Base-by-base conservation (phyloP, 2,329 filamentous ascomycete species). In the Exserohilum turcica region DNA sequence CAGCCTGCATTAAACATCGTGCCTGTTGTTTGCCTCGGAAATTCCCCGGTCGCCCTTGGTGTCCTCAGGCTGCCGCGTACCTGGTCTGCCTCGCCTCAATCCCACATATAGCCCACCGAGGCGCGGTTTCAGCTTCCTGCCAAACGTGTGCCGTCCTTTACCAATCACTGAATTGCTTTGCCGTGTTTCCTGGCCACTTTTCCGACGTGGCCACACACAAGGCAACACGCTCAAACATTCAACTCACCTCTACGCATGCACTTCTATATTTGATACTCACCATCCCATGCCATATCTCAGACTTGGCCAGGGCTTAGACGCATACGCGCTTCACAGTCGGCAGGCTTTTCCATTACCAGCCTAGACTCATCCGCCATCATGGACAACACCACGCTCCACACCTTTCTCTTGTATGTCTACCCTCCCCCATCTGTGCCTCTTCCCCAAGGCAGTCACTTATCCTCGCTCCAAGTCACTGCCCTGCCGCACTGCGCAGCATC, bases 311-410 rank as follows among this genome's bases (percentile, higher is more conserved):
- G 55, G 60, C 59, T 57, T 66, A 67, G 56, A 63, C 66, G 63
- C 63, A 52, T 60, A 60, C 55, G 53, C 63, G 68, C 65, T 63
- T 64, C 61, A 65, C 40, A 52, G 42, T 54, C 40, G 47, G 62
- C 61, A 56, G 54, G 65, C 52, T 56, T 65, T 65, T 56, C 65
- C 56, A 54, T 68, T 65, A 66, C 59, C 55, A 63, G 63, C 60
- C 60, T 63, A 64, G 66, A 44, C 51, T 55, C 48, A 52, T 56
- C 67, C 67, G 60, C 51, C 53, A 61, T 54, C 55, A 74, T 74
- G 72, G 66, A 63, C 44, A 67, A 69, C 54, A 88, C 86, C 18
- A 86, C 86, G 54, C 83, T 89, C 62, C 82, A 88, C 70, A 88
- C 86, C 56, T 89, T 89, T 72, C 56, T 74, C 40, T 73, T 74